A percentile compares a stretch with the other conserved stretches of the same genome.
Conservation (phyloP, 192 early-diverging fungal genomes). For the Coemansia sp. region DNA sequence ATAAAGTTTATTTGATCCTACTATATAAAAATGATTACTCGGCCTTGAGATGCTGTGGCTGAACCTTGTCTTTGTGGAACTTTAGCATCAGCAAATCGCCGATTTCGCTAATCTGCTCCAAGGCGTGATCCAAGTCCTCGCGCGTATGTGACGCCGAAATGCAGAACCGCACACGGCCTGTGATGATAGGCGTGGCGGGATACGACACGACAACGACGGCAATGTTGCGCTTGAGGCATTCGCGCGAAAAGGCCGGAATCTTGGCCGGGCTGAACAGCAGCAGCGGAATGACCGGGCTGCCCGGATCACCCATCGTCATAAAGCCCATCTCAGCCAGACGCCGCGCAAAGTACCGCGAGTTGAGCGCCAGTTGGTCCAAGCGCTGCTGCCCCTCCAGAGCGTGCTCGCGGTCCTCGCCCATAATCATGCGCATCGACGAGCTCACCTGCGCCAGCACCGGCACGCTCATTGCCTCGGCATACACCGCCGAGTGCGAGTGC, state of each 20-base stretch:
- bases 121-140: conserved; percentile 81
- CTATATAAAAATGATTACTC: conserved; percentile 3
- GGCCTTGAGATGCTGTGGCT: background rate
- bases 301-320: conserved; percentile 85
- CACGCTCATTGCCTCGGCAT: conserved; percentile 86
- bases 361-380: conserved; percentile 83
- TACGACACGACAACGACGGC: conserved; percentile 97
- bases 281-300: conserved; percentile 88
- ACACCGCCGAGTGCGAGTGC: conserved; percentile 78
- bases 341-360: conserved; percentile 79
- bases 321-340: conserved; percentile 85
- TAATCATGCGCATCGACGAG: conserved; percentile 87
- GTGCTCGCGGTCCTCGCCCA: conserved; percentile 81
- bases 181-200: conserved; percentile 97
- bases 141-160: conserved; percentile 90
- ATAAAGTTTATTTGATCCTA: no score
- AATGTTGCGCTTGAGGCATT: conserved; percentile 83
- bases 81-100: conserved; percentile 74
- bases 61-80: conserved; percentile 32
- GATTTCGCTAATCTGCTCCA: conserved; percentile 71
- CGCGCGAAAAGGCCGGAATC: conserved; percentile 94
- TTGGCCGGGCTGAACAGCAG: conserved; percentile 93
- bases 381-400: conserved; percentile 79
- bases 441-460: conserved; percentile 88
- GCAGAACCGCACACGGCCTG: conserved; percentile 91